These are phyloP conservation scores for Heritiera fomes DNA, from an alignment of 345 rosid genomes.

Conservation along the genomic window DNA sequence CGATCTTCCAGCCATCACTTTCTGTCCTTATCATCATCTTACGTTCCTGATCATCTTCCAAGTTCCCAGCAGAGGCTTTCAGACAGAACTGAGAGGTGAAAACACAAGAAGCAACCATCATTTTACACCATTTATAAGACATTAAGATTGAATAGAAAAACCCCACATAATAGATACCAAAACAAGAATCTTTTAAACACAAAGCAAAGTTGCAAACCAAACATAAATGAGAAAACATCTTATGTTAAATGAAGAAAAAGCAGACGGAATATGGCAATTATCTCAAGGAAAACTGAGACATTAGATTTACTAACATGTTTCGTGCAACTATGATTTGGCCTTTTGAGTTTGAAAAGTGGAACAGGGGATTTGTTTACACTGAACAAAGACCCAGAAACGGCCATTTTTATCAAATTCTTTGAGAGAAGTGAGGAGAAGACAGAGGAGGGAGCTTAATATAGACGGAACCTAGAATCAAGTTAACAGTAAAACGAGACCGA, in stretches of 20 bases:
- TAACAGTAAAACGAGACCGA: constrained; percentile 12
- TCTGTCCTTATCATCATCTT: constrained; percentile 36
- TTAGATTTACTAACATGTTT: constrained; percentile 33
- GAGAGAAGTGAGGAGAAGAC: constrained; percentile 3
- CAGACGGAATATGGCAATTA: neutral
- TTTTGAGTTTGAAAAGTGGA: constrained; percentile 26
- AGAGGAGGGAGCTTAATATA: neutral
- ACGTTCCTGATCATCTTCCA: constrained; percentile 38
- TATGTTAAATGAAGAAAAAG: neutral
- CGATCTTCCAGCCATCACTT: constrained; percentile 44
- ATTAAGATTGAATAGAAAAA: neutral
- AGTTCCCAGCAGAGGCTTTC: constrained; percentile 38
- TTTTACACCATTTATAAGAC: neutral
- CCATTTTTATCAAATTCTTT: constrained; percentile 30
- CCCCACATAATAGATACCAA: no score
- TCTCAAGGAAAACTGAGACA: no score
- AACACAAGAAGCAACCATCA: constrained; percentile 22
- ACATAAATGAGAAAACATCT: neutral
- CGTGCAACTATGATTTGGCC: constrained; percentile 19
- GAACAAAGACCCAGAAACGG: constrained; percentile 33
- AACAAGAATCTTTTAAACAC: neutral
- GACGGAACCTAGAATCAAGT: constrained; percentile 20
- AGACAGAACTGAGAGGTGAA: constrained; percentile 49
- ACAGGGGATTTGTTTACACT: constrained; percentile 22
- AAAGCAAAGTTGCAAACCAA: neutral